Percentiles rank a stretch among this genome's conserved stretches.
These are phyloP conservation scores for Aspergillus brunneoviolaceus DNA, from an alignment of 2,329 filamentous ascomycete species.

Conservation along the genomic window DNA sequence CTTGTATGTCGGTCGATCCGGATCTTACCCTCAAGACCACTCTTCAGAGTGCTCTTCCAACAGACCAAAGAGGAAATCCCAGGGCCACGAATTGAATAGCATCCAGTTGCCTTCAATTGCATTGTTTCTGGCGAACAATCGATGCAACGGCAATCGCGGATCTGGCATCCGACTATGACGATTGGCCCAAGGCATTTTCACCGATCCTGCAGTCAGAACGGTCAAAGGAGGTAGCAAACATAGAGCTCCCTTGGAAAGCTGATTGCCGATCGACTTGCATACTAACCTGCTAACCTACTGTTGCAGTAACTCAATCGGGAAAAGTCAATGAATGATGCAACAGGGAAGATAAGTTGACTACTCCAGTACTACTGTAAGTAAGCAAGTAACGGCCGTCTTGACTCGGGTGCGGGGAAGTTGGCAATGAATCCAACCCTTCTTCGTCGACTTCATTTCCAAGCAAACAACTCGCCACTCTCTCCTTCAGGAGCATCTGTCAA, in stretches of 20 bases:
- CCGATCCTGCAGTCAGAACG: conserved; percentile 10
- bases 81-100: background rate
- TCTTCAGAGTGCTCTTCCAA: background rate
- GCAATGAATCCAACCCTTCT: conserved; percentile 8
- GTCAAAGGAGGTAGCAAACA: conserved; percentile 6
- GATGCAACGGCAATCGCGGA: background rate
- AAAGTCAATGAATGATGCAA: background rate
- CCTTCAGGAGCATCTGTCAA: background rate
- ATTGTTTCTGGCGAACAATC: background rate
- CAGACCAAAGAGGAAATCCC: background rate
- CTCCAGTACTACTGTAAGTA: no score
- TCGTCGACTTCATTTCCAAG: background rate
- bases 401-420: conserved; percentile 19
- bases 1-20: background rate
- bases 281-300: background rate
- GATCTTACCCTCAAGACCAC: background rate
- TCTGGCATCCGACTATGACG: background rate
- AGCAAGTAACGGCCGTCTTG: background rate
- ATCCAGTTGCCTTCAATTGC: background rate
- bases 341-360: background rate
- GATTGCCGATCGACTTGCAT: background rate
- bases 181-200: background rate
- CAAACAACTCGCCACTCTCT: background rate
- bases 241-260: conserved; percentile 10
- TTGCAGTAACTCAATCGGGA: background rate